Percentiles rank a stretch among this genome's conserved stretches.
Conservation (phyloP, 768 basidiomycete species). For the Amyloporia xantha region DNA sequence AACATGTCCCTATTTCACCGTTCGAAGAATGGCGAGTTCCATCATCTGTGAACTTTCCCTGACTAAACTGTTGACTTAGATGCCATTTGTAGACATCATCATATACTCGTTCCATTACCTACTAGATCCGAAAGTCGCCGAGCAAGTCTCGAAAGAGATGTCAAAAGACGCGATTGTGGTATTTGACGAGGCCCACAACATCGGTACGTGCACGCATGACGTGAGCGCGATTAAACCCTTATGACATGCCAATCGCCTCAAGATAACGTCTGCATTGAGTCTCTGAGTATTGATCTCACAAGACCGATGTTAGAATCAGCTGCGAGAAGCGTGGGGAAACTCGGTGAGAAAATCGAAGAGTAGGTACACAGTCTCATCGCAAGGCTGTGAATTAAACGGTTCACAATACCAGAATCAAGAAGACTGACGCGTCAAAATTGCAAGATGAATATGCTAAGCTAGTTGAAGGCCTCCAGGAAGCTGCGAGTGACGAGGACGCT, state of each 20-base stretch:
- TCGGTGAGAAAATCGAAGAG: slow-evolving; percentile 95
- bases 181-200: slow-evolving; percentile 99
- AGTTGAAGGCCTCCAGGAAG: slow-evolving; percentile 88
- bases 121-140: slow-evolving; percentile 97
- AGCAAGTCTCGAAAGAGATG: slow-evolving; percentile 97
- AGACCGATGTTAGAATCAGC: slow-evolving; percentile 97
- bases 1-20: slow-evolving; percentile 92
- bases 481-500: slow-evolving; percentile 64
- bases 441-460: slow-evolving; percentile 96
- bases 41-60: neutral
- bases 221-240: neutral
- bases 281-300: slow-evolving; percentile 93
- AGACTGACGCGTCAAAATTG: slow-evolving; percentile 85
- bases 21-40: slow-evolving; percentile 81
- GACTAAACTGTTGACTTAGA: slow-evolving; percentile 37
- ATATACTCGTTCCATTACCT: slow-evolving; percentile 99
- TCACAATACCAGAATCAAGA: slow-evolving; percentile 95
- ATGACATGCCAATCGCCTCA: slow-evolving; percentile 1
- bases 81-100: slow-evolving; percentile 92
- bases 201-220: slow-evolving; percentile 49
- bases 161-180: slow-evolving; percentile 98
- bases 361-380: slow-evolving; percentile 30
- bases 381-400: neutral
- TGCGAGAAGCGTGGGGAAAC: slow-evolving; percentile 73
- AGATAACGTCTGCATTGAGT: slow-evolving; percentile 99